Base-by-base conservation (phyloP, 495 filamentous ascomycete species). In the Aeminium ludgeri region DNA sequence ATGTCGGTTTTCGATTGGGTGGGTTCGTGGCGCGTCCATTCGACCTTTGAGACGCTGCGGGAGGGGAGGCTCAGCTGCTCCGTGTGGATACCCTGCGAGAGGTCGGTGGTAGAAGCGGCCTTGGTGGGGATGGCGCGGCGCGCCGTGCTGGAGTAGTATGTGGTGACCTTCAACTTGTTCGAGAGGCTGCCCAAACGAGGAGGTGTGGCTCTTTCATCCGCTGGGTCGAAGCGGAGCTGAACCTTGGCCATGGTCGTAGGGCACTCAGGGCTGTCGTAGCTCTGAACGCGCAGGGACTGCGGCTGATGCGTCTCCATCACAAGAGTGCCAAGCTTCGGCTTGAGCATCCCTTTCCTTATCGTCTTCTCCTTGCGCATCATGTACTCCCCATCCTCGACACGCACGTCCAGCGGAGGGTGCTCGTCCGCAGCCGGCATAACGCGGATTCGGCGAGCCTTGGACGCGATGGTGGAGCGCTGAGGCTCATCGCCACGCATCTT, bases 301-400 rank as follows among this genome's bases (percentile, higher is more conserved):
- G 89, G 85, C 52, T 96, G 87, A 0, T 63, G 53, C 1, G 82
- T 73, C n/a, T 78, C 66, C 30, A 79, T 75, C 10, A 74, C 74
- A 17, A 95, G 47, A 0, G 68, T 69, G 19, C 89, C 89, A 0
- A 83, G 59, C 53, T 79, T 87, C 16, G 75, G 66, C 16, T 80
- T 73, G 49, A 96, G 67, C n/a, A 89, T 57, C 10, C 80, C 82
- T 44, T 80, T 85, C 44, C 70, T 76, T 28, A 96, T 61, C 10
- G 65, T 65, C 64, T 92, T 95, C 51, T 85, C 77, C 57, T 73
- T 75, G 23, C 73, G 69, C 40, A 82, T 66, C 28, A 63, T 62
- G 55, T 86, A 92, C 34, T 77, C 62, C n/a, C 64, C 54, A 45
- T 76, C 69, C 11, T 68, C 59, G 16, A 66, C 64, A 17, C 65